Evolutionary conservation across 257 asterid species (phyloP), one percentile per base, ranked within the genome.

Genomic region (Ophiorrhiza pumila): DNA sequence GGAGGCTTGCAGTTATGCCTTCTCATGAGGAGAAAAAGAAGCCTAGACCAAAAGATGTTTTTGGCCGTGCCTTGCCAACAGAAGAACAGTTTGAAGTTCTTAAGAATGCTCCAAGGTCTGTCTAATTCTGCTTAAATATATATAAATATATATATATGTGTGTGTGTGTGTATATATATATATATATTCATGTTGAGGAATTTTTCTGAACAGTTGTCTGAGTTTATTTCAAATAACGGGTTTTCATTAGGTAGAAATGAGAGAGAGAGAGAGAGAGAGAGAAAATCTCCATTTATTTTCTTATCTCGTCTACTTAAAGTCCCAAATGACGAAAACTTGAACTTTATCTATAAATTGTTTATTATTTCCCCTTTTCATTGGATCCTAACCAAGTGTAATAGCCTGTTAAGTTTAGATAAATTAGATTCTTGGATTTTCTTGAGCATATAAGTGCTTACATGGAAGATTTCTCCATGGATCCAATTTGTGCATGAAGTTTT

Each of bases 41-140:
- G 83, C 76, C 82, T 37, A 85, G 90, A 79, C 91, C 91, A 11
- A 95, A 90, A 83, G 99, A 95, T 84, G 87, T 90, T 52, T 95
- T 83, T 82, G 98, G 99, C 8, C 98, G 95, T 70, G 79, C 88
- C 75, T 80, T 95, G 80, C 99, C 99, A 13, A 95, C 98, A 22
- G 99, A 87, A 80, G 98, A 95, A 81, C 91, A 95, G 80, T 95
- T 95, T 79, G 98, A 95, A 75, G 95, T 87, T 83, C 97, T 95
- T 43, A 95, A 92, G 83, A 88, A 95, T 82, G 99, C 99, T 69
- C 99, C 99, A 71, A 89, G 83, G 99, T 92, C 46, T 56, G 89
- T 80, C 23, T 37, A 66, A 56, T 53, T 62, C 14, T 60, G 69
- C 60, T 71, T 59, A 59, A 66, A 18, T 25, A n/a, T n/a, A n/a